Evolutionary conservation across 2,329 filamentous ascomycete genomes (phyloP).

Genomic region (Sclerotinia trifoliorum): DNA sequence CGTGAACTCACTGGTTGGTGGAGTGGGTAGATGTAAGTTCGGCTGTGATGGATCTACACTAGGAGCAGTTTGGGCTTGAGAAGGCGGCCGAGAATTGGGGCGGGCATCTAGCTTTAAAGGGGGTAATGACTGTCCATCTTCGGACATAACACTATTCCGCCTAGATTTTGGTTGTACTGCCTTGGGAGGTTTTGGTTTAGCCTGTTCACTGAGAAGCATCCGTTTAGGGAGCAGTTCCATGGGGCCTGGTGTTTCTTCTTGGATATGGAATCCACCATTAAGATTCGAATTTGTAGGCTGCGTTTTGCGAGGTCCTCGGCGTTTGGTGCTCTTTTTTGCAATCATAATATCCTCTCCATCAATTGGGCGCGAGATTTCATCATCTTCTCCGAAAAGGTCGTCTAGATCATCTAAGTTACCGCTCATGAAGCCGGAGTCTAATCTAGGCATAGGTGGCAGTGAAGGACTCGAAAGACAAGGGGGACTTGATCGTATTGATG

Average conservation of each 20-base stretch:
- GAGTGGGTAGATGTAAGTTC: constrained; percentile 19
- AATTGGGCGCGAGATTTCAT: constrained; percentile 38
- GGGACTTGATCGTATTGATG: constrained; percentile 75
- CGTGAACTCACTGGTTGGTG: constrained; percentile 15
- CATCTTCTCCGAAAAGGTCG: constrained; percentile 60
- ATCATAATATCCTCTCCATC: constrained; percentile 42
- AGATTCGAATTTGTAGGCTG: constrained; percentile 26
- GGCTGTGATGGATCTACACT: constrained; percentile 12
- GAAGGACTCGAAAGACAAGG: constrained; percentile 63
- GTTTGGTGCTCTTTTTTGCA: constrained; percentile 39
- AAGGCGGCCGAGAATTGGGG: constrained; percentile 20
- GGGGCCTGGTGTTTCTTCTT: constrained; percentile 43
- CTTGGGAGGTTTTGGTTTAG: constrained; percentile 32
- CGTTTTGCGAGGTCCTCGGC: constrained; percentile 25
- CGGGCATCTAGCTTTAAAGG: constrained; percentile 28
- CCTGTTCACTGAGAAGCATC: constrained; percentile 37
- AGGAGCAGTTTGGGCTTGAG: constrained; percentile 1
- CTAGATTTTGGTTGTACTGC: constrained; percentile 40
- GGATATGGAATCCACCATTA: constrained; percentile 37
- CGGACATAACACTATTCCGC: constrained; percentile 34
- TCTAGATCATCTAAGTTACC: constrained; percentile 52
- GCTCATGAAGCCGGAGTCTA: constrained; percentile 83
- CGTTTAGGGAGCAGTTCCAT: constrained; percentile 44
- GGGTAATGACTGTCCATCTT: constrained; percentile 37
- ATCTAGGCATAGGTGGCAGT: constrained; percentile 55